Evolutionary conservation across 495 filamentous ascomycete species (phyloP).

Genomic region (Thozetella sp.): DNA sequence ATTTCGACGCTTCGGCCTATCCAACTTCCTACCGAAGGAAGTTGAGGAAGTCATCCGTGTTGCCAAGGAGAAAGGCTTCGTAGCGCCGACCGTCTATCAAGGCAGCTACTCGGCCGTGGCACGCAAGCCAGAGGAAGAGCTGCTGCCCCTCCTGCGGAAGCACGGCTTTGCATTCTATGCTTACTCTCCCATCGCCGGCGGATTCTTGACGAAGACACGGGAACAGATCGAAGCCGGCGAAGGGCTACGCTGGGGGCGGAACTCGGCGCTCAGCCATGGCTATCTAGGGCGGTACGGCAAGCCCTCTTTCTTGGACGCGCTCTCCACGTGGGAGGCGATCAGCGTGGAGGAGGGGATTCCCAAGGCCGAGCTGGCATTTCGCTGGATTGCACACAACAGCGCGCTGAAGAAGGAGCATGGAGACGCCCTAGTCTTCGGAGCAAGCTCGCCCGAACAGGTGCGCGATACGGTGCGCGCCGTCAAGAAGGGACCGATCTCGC

Average conservation of each 20-base stretch:
- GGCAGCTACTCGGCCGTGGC: constrained; percentile 66
- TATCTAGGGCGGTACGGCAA: constrained; percentile 48
- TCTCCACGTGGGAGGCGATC: constrained; percentile 48
- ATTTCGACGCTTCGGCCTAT: constrained; percentile 48
- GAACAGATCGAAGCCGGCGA: constrained; percentile 25
- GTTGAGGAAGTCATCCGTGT: constrained; percentile 53
- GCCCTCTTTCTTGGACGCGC: constrained; percentile 33
- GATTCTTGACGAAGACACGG: constrained; percentile 38
- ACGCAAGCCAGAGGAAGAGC: constrained; percentile 40
- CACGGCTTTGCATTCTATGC: constrained; percentile 46
- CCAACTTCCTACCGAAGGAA: constrained; percentile 53
- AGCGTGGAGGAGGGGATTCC: constrained; percentile 40
- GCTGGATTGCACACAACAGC: constrained; percentile 56
- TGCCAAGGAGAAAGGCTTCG: constrained; percentile 50
- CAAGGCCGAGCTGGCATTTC: constrained; percentile 55
- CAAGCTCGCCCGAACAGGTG: constrained; percentile 44
- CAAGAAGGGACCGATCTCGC: constrained; percentile 49
- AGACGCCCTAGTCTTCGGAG: constrained; percentile 57
- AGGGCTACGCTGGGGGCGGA: constrained; percentile 27
- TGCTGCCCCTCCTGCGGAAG: constrained; percentile 47
- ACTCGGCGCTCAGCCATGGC: constrained; percentile 21
- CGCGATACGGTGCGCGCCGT: constrained; percentile 46
- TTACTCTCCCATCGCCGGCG: constrained; percentile 51
- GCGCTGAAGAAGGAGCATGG: constrained; percentile 41
- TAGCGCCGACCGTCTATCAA: constrained; percentile 63